Percentiles rank a stretch among this genome's conserved stretches.
Evolutionary conservation across 148 eudicot genomes (phyloP).

Genomic region (Pharnaceum exiguum): DNA sequence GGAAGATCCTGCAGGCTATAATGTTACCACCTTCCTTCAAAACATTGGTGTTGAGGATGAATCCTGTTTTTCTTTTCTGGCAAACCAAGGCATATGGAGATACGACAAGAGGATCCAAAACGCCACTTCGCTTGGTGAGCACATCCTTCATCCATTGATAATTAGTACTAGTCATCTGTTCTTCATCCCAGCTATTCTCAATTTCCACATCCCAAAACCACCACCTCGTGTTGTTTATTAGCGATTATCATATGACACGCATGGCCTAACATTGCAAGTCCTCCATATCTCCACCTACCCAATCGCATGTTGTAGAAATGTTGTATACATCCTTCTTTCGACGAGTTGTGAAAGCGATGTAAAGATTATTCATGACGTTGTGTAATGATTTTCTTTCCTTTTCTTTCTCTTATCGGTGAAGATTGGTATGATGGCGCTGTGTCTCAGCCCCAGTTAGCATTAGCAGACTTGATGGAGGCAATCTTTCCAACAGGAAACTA

Average conservation of each 20-base stretch:
- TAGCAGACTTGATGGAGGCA: slow-evolving; percentile 84
- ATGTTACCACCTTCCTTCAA: slow-evolving; percentile 47
- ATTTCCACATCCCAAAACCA: too few relatives aligned
- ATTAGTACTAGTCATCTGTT: too few relatives aligned
- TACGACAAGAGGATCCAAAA: slow-evolving; percentile 66
- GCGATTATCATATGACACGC: too few relatives aligned
- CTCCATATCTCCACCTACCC: too few relatives aligned
- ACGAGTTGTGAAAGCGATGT: too few relatives aligned
- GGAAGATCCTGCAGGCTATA: slow-evolving; percentile 54
- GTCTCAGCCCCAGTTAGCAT: slow-evolving; percentile 86
- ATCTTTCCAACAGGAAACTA: slow-evolving; percentile 81
- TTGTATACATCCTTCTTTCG: too few relatives aligned
- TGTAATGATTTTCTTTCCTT: background rate
- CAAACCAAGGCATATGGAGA: slow-evolving; percentile 83
- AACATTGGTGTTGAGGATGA: slow-evolving; percentile 61
- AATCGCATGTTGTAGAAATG: too few relatives aligned
- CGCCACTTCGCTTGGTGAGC: slow-evolving; percentile 60
- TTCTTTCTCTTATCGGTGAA: slow-evolving; percentile 15
- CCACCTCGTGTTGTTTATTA: too few relatives aligned
- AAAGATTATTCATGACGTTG: background rate
- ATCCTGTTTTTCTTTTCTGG: slow-evolving; percentile 65
- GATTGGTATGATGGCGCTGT: slow-evolving; percentile 95
- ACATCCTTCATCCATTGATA: too few relatives aligned
- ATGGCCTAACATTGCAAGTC: too few relatives aligned
- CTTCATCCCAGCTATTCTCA: too few relatives aligned